A percentile compares a stretch with the other conserved stretches of the same genome.
phyloP scores from a whole-genome alignment of 352 stramenopile genomes.

The Pythium vanterpoolii region DNA sequence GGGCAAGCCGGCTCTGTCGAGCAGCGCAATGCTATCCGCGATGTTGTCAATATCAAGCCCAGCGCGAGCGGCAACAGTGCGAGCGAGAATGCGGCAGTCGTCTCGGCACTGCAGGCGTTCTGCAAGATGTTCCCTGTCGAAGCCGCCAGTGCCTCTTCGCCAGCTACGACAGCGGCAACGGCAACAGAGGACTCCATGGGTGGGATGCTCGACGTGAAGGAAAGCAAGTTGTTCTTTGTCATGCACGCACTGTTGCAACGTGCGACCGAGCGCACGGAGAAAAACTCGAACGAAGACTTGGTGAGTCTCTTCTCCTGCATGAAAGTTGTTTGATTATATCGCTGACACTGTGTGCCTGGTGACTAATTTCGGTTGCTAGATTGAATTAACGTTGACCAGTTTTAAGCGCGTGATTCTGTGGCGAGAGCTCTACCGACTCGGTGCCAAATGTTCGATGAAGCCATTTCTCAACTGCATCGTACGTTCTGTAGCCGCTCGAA shows the following conservation, averaged over 20 bases:
- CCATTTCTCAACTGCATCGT: constrained; percentile 75
- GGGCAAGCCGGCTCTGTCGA: constrained; percentile 76
- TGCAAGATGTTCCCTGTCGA: constrained; percentile 73
- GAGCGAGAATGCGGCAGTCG: constrained; percentile 38
- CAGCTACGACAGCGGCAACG: constrained; percentile 15
- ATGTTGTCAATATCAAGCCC: constrained; percentile 58
- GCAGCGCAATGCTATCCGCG: constrained; percentile 74
- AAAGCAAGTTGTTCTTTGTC: constrained; percentile 70
- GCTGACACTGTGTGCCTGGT: too few relatives aligned
- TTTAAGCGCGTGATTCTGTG: constrained; percentile 78
- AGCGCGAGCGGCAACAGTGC: constrained; percentile 25
- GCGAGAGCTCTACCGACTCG: constrained; percentile 77
- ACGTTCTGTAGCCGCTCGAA: constrained; percentile 8
- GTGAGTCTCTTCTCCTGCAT: constrained; percentile 18
- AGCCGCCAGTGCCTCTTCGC: constrained; percentile 25
- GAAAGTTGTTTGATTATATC: not conserved
- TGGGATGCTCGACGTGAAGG: constrained; percentile 61
- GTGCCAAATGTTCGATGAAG: constrained; percentile 80
- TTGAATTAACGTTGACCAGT: constrained; percentile 56
- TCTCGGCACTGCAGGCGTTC: constrained; percentile 65
- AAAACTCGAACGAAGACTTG: constrained; percentile 48
- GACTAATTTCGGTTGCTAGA: constrained; percentile 26
- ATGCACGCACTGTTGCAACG: constrained; percentile 69
- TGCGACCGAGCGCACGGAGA: constrained; percentile 54
- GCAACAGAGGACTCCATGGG: constrained; percentile 27